phyloP scores from a whole-genome alignment of 1,139 yeast species.

The Trichomonascaceae sp. region DNA sequence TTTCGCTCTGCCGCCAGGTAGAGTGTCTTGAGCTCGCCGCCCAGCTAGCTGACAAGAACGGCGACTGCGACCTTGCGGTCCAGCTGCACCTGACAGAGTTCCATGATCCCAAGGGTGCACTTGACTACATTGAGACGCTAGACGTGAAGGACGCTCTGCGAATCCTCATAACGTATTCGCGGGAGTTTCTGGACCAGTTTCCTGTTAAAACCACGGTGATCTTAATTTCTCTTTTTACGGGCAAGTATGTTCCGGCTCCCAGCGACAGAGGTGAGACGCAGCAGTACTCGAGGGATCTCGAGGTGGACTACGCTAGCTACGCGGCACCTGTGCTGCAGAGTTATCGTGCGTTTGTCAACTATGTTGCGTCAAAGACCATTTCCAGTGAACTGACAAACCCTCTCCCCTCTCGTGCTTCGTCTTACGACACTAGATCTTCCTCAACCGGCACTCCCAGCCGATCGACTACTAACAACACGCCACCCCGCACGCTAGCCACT shows the following conservation, averaged over 20 bases:
- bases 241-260: slow-evolving; percentile 46
- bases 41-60: slow-evolving; percentile 52
- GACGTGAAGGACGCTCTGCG: slow-evolving; percentile 69
- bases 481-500: too few species aligned
- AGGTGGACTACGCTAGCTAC: slow-evolving; percentile 7
- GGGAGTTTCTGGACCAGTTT: slow-evolving; percentile 45
- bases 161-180: slow-evolving; percentile 54
- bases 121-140: slow-evolving; percentile 55
- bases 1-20: slow-evolving; percentile 66
- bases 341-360: slow-evolving; percentile 56
- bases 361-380: slow-evolving; percentile 35
- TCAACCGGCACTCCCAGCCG: too few species aligned
- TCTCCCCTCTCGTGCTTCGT: too few species aligned
- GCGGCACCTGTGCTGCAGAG: slow-evolving; percentile 43
- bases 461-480: too few species aligned
- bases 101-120: slow-evolving; percentile 46
- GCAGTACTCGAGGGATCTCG: slow-evolving; percentile 7
- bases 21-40: slow-evolving; percentile 61
- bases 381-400: too few species aligned
- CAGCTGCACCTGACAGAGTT: slow-evolving; percentile 63
- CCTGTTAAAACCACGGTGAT: slow-evolving; percentile 79
- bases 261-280: slow-evolving; percentile 4
- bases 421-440: too few species aligned
- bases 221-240: slow-evolving; percentile 79
- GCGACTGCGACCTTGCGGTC: slow-evolving; percentile 65